Conservation (phyloP, 495 filamentous ascomycete genomes). For the Hypoxylon crocopeplum region DNA sequence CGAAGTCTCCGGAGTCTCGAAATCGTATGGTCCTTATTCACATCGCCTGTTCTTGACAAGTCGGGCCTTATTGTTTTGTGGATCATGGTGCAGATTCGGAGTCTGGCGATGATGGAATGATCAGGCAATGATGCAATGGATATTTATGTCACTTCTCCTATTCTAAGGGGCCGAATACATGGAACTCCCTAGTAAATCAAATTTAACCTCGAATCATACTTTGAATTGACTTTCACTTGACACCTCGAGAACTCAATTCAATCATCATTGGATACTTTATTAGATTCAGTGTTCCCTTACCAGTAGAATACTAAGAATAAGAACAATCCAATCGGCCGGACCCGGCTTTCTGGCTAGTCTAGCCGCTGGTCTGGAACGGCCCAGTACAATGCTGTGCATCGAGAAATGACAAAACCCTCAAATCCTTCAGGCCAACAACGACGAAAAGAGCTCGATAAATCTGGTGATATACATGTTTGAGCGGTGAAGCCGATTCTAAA, state of each 20-base stretch:
- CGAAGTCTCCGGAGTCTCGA: conserved; percentile 4
- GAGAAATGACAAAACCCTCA: conserved; percentile 3
- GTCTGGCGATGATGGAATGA: conserved; percentile 27
- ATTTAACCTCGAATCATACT: too few species aligned
- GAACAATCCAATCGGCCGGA: conserved; percentile 22
- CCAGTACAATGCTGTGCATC: conserved; percentile 12
- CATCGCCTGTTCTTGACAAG: conserved; percentile 34
- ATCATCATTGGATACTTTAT: too few species aligned
- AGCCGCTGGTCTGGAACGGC: conserved; percentile 31
- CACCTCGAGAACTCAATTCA: too few species aligned
- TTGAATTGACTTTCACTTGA: too few species aligned
- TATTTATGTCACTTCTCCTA: conserved; percentile 2
- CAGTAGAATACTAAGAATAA: too few species aligned
- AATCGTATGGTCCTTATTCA: conserved; percentile 28
- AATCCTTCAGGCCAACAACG: neutral
- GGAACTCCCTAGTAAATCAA: too few species aligned
- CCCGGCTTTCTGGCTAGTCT: conserved; percentile 16
- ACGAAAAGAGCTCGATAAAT: neutral
- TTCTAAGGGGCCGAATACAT: neutral
- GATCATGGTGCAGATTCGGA: conserved; percentile 38
- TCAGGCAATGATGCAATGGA: conserved; percentile 41
- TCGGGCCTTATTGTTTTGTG: conserved; percentile 35
- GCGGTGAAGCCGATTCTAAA: conserved; percentile 21
- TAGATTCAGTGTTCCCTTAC: too few species aligned
- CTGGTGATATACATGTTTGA: conserved; percentile 10